These are phyloP conservation scores for Coprinopsis marcescibilis DNA, from an alignment of 768 basidiomycete species.

Conservation along the genomic window DNA sequence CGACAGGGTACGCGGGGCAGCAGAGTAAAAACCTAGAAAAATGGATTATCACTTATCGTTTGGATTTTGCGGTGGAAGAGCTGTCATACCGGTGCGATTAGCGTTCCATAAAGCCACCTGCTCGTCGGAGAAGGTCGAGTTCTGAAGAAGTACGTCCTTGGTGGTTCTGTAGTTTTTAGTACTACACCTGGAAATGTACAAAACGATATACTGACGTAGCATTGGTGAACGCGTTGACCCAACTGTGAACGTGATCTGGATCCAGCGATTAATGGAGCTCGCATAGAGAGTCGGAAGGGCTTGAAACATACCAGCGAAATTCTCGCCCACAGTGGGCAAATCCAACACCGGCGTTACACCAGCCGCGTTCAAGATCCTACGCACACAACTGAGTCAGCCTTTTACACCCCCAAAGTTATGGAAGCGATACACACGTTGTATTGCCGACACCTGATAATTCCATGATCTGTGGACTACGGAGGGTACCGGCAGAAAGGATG, in stretches of 20 bases:
- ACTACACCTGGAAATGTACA: background rate
- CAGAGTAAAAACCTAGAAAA: constrained; percentile 21
- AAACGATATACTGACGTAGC: constrained; percentile 17
- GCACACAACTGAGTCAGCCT: background rate
- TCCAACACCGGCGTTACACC: constrained; percentile 36
- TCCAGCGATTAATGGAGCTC: background rate
- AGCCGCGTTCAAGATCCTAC: constrained; percentile 35
- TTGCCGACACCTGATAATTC: constrained; percentile 30
- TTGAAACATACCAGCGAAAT: constrained; percentile 23
- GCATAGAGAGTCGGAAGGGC: background rate
- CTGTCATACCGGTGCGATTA: constrained; percentile 23
- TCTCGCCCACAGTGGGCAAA: constrained; percentile 45
- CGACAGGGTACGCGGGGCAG: constrained; percentile 24
- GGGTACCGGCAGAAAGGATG: constrained; percentile 42
- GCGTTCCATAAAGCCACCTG: constrained; percentile 23
- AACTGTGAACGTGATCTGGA: constrained; percentile 29
- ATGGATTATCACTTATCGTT: background rate
- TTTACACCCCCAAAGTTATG: background rate
- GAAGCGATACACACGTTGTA: constrained; percentile 18
- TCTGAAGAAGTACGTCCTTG: constrained; percentile 20
- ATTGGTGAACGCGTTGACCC: constrained; percentile 28
- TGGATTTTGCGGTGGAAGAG: background rate
- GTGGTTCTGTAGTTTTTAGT: constrained; percentile 18
- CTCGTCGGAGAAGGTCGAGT: constrained; percentile 18
- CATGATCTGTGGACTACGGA: constrained; percentile 30